A percentile compares a stretch with the other conserved stretches of the same genome.
Conservation (phyloP, 73 alveolate genomes). For the Effrenium voratum region DNA sequence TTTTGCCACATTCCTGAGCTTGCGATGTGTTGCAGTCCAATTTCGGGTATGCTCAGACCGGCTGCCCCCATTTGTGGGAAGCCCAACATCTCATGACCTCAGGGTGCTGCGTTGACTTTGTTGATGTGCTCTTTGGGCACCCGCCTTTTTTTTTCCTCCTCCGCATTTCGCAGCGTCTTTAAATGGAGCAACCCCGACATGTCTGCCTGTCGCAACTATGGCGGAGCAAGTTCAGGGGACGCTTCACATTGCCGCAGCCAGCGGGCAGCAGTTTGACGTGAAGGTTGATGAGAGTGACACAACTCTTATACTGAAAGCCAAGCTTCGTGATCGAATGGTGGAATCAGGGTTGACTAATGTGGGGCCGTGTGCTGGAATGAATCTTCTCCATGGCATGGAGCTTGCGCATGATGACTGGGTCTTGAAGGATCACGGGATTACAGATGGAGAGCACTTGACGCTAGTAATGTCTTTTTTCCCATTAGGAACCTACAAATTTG, state of each 20-base stretch:
- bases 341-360: not conserved
- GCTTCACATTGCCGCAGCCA: not conserved
- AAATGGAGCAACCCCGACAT: no score
- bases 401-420: not conserved
- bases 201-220: not conserved
- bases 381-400: not conserved
- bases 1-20: no score
- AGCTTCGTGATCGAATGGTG: not conserved
- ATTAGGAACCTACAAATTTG: not conserved
- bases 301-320: not conserved
- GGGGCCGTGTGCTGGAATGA: not conserved
- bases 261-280: not conserved
- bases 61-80: no score
- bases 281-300: not conserved
- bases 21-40: no score
- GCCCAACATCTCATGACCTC: no score
- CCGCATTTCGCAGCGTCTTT: no score
- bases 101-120: no score
- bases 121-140: no score
- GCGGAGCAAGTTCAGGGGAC: not conserved
- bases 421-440: not conserved
- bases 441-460: not conserved
- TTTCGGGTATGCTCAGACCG: no score
- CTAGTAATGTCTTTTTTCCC: not conserved
- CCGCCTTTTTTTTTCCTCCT: no score